phyloP scores from a whole-genome alignment of 129 eudicot genomes.

The Flaveria brownii region DNA sequence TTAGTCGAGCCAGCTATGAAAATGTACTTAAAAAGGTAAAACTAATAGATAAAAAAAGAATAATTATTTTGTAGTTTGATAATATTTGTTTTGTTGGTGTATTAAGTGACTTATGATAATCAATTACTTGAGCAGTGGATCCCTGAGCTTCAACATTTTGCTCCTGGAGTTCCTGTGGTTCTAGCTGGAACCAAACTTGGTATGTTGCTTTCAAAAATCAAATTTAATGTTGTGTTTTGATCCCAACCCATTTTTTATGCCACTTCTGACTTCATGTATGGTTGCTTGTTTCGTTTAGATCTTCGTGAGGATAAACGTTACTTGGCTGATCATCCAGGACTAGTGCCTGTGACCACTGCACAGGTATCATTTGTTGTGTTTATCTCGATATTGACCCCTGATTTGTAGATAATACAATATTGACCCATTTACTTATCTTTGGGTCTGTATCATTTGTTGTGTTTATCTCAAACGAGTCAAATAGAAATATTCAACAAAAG shows the following conservation, averaged over 20 bases:
- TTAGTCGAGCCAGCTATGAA: slow-evolving; percentile 96
- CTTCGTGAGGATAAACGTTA: slow-evolving; percentile 98
- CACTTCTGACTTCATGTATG: slow-evolving; percentile 15
- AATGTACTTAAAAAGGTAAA: slow-evolving; percentile 82
- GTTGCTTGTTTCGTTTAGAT: slow-evolving; percentile 42
- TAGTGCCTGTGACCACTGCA: slow-evolving; percentile 85
- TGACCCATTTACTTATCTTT: no score
- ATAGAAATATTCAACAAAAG: not conserved
- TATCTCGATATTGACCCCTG: no score
- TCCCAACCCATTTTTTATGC: not conserved
- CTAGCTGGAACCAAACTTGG: slow-evolving; percentile 97
- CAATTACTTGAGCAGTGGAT: slow-evolving; percentile 67
- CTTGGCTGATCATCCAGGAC: slow-evolving; percentile 96
- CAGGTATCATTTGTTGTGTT: no score
- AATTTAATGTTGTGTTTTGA: slow-evolving; percentile 4
- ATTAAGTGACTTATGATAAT: slow-evolving; percentile 32
- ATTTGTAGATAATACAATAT: slow-evolving; percentile 2
- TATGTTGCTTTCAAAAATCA: slow-evolving; percentile 32
- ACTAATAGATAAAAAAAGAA: not conserved
- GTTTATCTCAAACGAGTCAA: slow-evolving; percentile 1
- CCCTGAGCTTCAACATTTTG: slow-evolving; percentile 94
- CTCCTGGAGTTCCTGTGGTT: slow-evolving; percentile 86
- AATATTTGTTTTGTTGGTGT: slow-evolving; percentile 17
- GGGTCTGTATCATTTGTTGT: not conserved
- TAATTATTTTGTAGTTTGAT: not conserved